Evolutionary conservation across 2,329 filamentous ascomycete species (phyloP).

Genomic region (Fusarium mundagurra): DNA sequence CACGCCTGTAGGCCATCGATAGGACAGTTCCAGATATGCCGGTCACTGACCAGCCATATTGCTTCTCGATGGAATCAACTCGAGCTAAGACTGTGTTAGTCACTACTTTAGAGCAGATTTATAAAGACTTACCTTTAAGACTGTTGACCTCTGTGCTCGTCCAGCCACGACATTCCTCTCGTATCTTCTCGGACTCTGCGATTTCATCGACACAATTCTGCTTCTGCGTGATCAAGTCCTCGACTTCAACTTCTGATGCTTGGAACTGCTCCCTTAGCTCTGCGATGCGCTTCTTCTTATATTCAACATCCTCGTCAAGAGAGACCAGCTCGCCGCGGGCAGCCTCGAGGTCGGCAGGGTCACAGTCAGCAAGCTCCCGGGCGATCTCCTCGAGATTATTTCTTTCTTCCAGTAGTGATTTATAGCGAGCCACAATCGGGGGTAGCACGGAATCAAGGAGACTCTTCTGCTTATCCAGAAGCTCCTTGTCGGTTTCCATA

Average conservation of each 20-base stretch:
- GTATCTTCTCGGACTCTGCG: constrained; percentile 80
- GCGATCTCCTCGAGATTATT: constrained; percentile 76
- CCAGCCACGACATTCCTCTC: constrained; percentile 91
- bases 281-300: constrained; percentile 74
- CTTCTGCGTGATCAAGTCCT: constrained; percentile 72
- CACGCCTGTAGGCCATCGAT: constrained; percentile 78
- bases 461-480: constrained; percentile 73
- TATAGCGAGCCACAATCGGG: constrained; percentile 66
- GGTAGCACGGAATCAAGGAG: constrained; percentile 76
- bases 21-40: constrained; percentile 69
- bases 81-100: constrained; percentile 64
- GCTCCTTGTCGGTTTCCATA: constrained; percentile 77
- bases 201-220: constrained; percentile 78
- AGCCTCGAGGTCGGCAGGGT: constrained; percentile 79
- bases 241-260: constrained; percentile 72
- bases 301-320: constrained; percentile 74
- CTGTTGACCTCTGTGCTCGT: constrained; percentile 80
- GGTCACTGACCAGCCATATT: constrained; percentile 77
- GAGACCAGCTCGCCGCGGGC: constrained; percentile 74
- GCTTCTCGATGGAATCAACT: constrained; percentile 71
- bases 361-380: constrained; percentile 79
- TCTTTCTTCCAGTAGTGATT: constrained; percentile 70
- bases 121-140: constrained; percentile 71
- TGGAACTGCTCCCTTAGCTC: constrained; percentile 73
- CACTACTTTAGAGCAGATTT: background rate